Evolutionary conservation across 768 basidiomycete species (phyloP), one percentile per base, ranked within the genome.

Genomic region (Suillus clintonianus): DNA sequence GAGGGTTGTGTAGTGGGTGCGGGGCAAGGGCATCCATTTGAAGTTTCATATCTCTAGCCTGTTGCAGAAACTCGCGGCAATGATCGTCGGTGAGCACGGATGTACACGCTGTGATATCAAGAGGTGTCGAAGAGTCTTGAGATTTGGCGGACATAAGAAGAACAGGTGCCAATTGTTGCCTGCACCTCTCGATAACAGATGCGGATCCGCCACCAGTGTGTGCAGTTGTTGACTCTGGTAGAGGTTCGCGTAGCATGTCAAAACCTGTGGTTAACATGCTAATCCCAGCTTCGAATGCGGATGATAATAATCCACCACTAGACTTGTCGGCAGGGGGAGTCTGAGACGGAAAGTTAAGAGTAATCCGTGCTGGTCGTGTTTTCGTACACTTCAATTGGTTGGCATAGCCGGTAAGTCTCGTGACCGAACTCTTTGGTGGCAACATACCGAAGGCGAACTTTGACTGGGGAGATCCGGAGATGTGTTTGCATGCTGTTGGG

Each of bases 51-150:
- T 75, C 64, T 32, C 68, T 69, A 37, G 74, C 68, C 50, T 68
- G 59, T 45, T 60, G 61, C 22, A 76, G 41, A 11, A 75, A 65
- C 17, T 19, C 13, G 41, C 13, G 59, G 65, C 74, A 75, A 27
- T 45, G 64, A 63, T 73, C 69, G 34, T 76, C 75, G 30, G 74
- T 70, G 48, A 75, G 71, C 60, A 76, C 61, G 36, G n/a, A 55
- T 48, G 57, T 61, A 41, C 68, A 76, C 61, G 69, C 65, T 59
- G 67, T 65, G 50, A 60, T n/a, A 22, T 68, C 65, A 60, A 66
- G 50, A 59, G 19, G 41, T 32, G 34, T 66, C n/a, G 19, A 60
- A 51, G 68, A 24, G 45, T 65, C 66, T 64, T 60, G 71, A 62
- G 64, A 62, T 39, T 61, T 65, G 13, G 64, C 65, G 10, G 64